Conservation (phyloP, 140 eudicot species). For the Stevia rebaudiana region DNA sequence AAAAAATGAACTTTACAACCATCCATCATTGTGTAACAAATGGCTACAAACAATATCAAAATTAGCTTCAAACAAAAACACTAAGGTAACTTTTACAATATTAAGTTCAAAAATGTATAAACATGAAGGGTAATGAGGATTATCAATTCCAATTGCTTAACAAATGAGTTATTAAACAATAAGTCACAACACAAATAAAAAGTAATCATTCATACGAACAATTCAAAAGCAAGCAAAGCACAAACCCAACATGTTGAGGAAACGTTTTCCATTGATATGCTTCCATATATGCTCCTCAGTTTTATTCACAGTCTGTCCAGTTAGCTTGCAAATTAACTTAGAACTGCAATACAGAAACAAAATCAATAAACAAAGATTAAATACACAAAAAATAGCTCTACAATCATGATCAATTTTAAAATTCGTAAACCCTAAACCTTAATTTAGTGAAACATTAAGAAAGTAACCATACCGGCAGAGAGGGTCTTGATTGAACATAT, state of each 20-base stretch:
- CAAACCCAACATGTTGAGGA: conserved; percentile 84
- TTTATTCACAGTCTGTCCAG: conserved; percentile 69
- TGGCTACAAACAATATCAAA: conserved; percentile 9
- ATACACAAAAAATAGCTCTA: background rate
- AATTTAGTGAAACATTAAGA: background rate
- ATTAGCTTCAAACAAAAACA: background rate
- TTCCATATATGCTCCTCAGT: conserved; percentile 97
- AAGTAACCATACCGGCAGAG: conserved; percentile 42
- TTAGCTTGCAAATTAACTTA: conserved; percentile 73
- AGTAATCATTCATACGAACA: background rate
- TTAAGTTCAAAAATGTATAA: background rate
- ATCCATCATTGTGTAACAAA: background rate
- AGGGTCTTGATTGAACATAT: conserved; percentile 85
- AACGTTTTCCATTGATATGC: conserved; percentile 84
- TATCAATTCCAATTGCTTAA: background rate
- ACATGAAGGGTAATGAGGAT: background rate
- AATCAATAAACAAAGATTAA: background rate
- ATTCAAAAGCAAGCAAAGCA: conserved; percentile 6
- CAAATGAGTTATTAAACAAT: background rate
- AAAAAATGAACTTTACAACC: background rate
- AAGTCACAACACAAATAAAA: background rate
- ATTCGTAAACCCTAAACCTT: conserved; percentile 28
- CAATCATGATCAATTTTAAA: background rate
- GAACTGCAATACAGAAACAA: conserved; percentile 37
- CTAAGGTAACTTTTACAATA: background rate